Evolutionary conservation across 768 basidiomycete genomes (phyloP), one percentile per base, ranked within the genome.

Genomic region (Phylloporus sp.): DNA sequence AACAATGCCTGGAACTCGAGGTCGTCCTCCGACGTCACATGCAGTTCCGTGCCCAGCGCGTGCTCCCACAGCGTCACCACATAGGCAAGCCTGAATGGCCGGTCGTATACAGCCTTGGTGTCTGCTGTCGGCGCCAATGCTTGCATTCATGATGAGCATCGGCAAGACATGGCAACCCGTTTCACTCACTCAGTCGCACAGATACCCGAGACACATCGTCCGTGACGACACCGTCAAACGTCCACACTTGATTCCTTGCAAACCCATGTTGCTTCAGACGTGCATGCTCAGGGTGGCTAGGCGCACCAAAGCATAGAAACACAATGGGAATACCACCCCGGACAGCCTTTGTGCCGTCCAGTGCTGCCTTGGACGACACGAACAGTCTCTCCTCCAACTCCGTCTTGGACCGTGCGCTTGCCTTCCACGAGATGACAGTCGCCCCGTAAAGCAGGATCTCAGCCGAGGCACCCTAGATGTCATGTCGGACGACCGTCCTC

Each of bases 1-100:
- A 99, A 78, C 40, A 98, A 77, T 2, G 93, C 88, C 67, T 99
- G 97, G 75, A 95, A 98, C 64, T 86, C 82, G 36, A 97, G 77
- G 5, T 63, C 56, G 38, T 79, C 75, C 0, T 72, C 62, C 4
- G 68, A 95, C 56, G 76, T 76, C 55, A 98, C 87, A 62, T 89
- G 85, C 6, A 97, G 76, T 62, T 86, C 82, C 31, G 92, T 91
- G 56, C 77, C 80, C 57, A 98, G 76, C 59, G 86, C 78, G 61
- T 88, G 78, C 56, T 79, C 81, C 12, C 78, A 74, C 52, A 99
- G 73, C 11, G 88, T 88, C 41, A 98, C 86, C 42, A 91, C 82
- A 65, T 94, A 97, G 45, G 71, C 72, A 26, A 99, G 83, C 39
- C 75, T 70, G 76, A 95, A 95, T 1, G 78, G 70, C 48, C 74